Evolutionary conservation across 371 early-diverging fungal species (phyloP).

Genomic region (Dichotomocladium elegans): DNA sequence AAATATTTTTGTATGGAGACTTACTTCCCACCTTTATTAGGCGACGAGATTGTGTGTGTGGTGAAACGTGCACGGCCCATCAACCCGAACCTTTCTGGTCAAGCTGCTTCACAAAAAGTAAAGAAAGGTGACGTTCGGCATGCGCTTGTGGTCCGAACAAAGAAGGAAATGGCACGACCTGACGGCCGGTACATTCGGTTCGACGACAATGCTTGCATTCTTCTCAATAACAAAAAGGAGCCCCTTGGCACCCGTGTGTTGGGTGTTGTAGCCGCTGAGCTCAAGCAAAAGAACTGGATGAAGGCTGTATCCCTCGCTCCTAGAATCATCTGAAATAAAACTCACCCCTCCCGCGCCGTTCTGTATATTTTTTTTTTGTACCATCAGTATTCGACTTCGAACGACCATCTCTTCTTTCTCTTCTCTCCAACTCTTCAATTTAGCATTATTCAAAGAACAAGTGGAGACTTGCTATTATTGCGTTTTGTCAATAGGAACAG

Average conservation of each 20-base stretch:
- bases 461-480: no score
- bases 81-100: conserved; percentile 48
- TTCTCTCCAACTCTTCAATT: no score
- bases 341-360: no score
- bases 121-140: conserved; percentile 95
- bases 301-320: conserved; percentile 94
- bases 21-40: no score
- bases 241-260: conserved; percentile 93
- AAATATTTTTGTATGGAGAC: no score
- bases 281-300: conserved; percentile 92
- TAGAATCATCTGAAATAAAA: conserved; percentile 70
- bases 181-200: conserved; percentile 94
- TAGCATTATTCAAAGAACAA: no score
- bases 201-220: conserved; percentile 96
- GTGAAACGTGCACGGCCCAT: conserved; percentile 91
- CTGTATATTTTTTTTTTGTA: neutral
- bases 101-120: conserved; percentile 69
- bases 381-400: no score
- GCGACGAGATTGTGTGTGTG: conserved; percentile 95
- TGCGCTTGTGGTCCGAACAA: conserved; percentile 90
- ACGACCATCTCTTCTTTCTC: no score
- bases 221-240: conserved; percentile 90
- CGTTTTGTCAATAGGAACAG: neutral
- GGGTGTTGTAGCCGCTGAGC: conserved; percentile 88
- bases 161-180: conserved; percentile 85